Percentiles rank a stretch among this genome's conserved stretches.
Conservation (phyloP, 2,329 filamentous ascomycete species). For the Ceratocystis lukuohia region DNA sequence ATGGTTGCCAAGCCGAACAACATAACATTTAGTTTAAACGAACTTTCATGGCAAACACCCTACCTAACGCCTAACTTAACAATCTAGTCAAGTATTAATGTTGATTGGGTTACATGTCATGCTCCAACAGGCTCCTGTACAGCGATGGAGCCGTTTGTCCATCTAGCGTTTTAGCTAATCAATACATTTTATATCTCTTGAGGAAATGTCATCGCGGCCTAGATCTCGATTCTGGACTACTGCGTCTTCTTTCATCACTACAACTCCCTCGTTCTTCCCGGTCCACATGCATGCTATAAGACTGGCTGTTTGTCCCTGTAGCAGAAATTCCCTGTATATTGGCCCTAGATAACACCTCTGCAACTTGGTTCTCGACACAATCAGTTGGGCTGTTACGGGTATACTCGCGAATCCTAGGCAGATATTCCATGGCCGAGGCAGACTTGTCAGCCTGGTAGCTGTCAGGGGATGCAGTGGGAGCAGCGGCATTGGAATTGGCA, state of each 20-base stretch:
- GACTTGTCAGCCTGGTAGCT: not conserved
- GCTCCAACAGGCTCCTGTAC: too few species aligned
- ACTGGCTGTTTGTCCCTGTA: not conserved
- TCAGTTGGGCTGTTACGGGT: not conserved
- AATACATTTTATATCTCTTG: not conserved
- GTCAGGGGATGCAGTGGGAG: not conserved
- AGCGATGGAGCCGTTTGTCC: not conserved
- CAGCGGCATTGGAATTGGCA: not conserved
- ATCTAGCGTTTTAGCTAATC: not conserved
- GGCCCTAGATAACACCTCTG: constrained; percentile 11
- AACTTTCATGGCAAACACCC: too few species aligned
- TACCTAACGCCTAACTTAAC: too few species aligned
- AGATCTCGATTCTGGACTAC: not conserved
- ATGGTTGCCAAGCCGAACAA: not conserved
- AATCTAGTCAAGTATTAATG: too few species aligned
- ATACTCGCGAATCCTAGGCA: constrained; percentile 5
- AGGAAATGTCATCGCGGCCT: not conserved
- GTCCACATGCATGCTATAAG: not conserved
- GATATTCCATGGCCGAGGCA: not conserved
- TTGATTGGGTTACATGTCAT: too few species aligned
- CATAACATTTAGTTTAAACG: too few species aligned
- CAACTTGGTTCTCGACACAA: constrained; percentile 15
- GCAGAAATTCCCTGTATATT: constrained; percentile 5
- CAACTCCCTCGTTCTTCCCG: not conserved
- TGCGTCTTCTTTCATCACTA: not conserved